phyloP scores from a whole-genome alignment of 305 asterid species.

The Nicotiana rustica region DNA sequence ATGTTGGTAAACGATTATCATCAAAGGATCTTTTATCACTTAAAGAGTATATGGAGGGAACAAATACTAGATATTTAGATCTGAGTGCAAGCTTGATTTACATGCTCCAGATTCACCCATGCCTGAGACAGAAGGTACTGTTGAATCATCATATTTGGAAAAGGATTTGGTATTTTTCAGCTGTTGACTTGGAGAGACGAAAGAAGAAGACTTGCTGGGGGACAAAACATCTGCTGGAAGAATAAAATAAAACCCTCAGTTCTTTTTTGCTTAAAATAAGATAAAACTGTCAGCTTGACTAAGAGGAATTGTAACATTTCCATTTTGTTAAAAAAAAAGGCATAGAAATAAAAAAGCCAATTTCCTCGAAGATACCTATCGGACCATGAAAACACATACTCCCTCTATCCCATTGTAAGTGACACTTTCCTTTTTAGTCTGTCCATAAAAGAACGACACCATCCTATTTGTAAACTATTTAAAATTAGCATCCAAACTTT shows the following conservation, averaged over 20 bases:
- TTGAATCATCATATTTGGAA: conserved; percentile 67
- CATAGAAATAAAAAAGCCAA: background rate
- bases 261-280: conserved; percentile 4
- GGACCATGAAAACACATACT: conserved; percentile 1
- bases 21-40: conserved; percentile 14
- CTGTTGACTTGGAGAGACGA: conserved; percentile 59
- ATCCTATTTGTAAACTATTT: too few relatives aligned
- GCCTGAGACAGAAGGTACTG: conserved; percentile 66
- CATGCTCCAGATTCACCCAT: conserved; percentile 79
- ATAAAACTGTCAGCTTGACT: background rate
- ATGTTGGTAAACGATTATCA: conserved; percentile 56
- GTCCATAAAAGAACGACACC: too few relatives aligned
- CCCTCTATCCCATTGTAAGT: too few relatives aligned
- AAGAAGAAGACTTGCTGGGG: conserved; percentile 54
- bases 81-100: conserved; percentile 50
- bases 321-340: background rate
- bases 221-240: conserved; percentile 46
- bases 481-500: too few relatives aligned
- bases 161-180: conserved; percentile 56
- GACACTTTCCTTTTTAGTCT: too few relatives aligned
- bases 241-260: conserved; percentile 21
- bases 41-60: conserved; percentile 31
- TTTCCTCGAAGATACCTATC: background rate
- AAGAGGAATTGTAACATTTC: background rate
- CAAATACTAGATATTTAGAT: conserved; percentile 28